Base-by-base conservation (phyloP, 202 grass and related monocot species). In the Eragrostis tef region DNA sequence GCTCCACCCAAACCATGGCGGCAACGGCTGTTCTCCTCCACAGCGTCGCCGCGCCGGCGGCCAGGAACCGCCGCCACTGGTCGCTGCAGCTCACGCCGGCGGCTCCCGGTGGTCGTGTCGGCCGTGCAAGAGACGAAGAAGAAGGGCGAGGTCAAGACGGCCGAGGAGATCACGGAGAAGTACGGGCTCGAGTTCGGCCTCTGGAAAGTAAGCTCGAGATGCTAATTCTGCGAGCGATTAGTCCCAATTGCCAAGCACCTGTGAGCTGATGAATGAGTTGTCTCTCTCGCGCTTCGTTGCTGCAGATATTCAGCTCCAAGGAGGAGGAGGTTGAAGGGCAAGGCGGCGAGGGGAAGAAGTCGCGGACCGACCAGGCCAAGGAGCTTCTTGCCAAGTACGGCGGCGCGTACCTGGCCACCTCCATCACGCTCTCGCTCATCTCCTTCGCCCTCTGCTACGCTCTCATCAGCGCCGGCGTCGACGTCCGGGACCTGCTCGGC, bases 311-410 rank as follows among this genome's bases (percentile, higher is more conserved):
- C 22, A 96, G 85, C 77, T 96, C 93, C 64, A 89, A 88, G 83
- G 90, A 85, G 51, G 86, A 53, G 62, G 75, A 21, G 0, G 90
- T n/a, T n/a, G n/a, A n/a, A 26, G 12, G 64, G 11, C 15, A 51
- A 11, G 79, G 83, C 12, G 84, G 85, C 11, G 77, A 79, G 64
- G 82, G 86, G 71, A 86, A 84, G 84, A 98, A 93, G 81, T 96
- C 96, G 11, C 91, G 90, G 81, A 81, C 90, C 0, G 92, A 95
- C 45, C 87, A 91, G 68, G 96, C 96, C 6, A 99, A 99, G 85
- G 96, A 99, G 64, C 87, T 99, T 45, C 86, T 99, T 75, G 80
- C 90, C 68, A 99, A 96, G 90, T 99, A 95, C 65, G 96, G 96
- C 75, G 92, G 95, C 52, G 96, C 96, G 64, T 98, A 98, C 79